phyloP scores from a whole-genome alignment of 768 basidiomycete genomes.

The Russula foetens region DNA sequence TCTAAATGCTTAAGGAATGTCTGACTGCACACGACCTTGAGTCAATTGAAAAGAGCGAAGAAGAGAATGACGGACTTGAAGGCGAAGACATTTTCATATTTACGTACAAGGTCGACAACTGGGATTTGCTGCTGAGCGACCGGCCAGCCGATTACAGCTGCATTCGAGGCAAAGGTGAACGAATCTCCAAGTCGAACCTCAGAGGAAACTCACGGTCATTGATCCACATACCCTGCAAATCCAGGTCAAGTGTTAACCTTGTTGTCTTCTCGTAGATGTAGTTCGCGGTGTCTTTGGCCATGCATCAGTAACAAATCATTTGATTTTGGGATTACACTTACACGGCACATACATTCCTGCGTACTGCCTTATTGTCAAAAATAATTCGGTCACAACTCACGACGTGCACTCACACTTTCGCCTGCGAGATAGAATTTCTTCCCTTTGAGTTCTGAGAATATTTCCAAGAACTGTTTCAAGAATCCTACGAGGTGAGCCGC shows the following conservation, averaged over 20 bases:
- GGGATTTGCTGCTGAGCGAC: slow-evolving; percentile 65
- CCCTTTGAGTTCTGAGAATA: slow-evolving; percentile 64
- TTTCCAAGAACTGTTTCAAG: slow-evolving; percentile 64
- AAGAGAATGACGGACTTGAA: slow-evolving; percentile 46
- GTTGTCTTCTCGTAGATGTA: slow-evolving; percentile 55
- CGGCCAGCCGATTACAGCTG: slow-evolving; percentile 52
- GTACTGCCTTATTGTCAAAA: slow-evolving; percentile 37
- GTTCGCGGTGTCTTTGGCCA: slow-evolving; percentile 56
- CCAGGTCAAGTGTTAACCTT: slow-evolving; percentile 37
- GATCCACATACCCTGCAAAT: slow-evolving; percentile 65
- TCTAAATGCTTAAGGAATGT: slow-evolving; percentile 56
- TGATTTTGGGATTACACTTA: slow-evolving; percentile 32
- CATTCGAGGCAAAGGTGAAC: neutral
- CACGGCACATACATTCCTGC: slow-evolving; percentile 63
- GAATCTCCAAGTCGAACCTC: neutral
- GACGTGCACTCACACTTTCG: slow-evolving; percentile 51
- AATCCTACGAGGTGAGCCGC: slow-evolving; percentile 53
- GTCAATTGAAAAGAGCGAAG: neutral
- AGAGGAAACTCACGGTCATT: slow-evolving; percentile 47
- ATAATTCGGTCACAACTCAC: neutral
- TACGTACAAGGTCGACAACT: slow-evolving; percentile 66
- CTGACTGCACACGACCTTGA: slow-evolving; percentile 33
- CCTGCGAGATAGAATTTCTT: slow-evolving; percentile 66
- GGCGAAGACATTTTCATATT: slow-evolving; percentile 60
- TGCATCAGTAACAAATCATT: neutral